Percentiles rank a stretch among this genome's conserved stretches.
These are phyloP conservation scores for Syzygium grande DNA, from an alignment of 345 rosid species.

Conservation along the genomic window DNA sequence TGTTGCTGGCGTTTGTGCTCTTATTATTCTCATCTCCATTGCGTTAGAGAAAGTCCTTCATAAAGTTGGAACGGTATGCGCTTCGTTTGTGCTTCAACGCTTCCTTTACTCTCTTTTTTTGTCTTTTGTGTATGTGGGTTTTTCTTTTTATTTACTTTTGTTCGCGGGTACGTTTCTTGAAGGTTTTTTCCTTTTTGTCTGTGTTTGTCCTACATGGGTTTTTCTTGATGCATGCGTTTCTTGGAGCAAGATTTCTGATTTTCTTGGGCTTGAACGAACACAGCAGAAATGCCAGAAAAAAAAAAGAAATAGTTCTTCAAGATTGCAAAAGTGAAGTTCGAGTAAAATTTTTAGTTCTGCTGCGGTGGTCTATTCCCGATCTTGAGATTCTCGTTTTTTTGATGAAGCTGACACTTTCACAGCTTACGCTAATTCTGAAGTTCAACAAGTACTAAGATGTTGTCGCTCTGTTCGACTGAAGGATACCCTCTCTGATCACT, in stretches of 20 bases:
- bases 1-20: constrained; percentile 66
- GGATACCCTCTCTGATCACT: neutral
- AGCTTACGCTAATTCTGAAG: neutral
- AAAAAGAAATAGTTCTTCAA: neutral
- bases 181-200: neutral
- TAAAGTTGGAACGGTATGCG: constrained; percentile 53
- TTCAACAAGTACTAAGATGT: neutral
- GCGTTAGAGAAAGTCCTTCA: constrained; percentile 59
- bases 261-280: neutral
- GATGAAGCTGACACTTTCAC: neutral
- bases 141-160: neutral
- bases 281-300: neutral
- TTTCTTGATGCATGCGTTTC: neutral
- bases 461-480: neutral
- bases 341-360: neutral
- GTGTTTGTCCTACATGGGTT: neutral
- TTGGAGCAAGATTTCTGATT: neutral
- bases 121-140: neutral
- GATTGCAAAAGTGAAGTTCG: neutral
- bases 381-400: neutral
- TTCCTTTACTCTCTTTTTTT: neutral
- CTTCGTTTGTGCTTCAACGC: neutral
- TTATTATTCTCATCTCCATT: constrained; percentile 71
- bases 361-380: neutral
- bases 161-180: neutral